phyloP scores from a whole-genome alignment of 768 basidiomycete species.

The Amanita thiersii region DNA sequence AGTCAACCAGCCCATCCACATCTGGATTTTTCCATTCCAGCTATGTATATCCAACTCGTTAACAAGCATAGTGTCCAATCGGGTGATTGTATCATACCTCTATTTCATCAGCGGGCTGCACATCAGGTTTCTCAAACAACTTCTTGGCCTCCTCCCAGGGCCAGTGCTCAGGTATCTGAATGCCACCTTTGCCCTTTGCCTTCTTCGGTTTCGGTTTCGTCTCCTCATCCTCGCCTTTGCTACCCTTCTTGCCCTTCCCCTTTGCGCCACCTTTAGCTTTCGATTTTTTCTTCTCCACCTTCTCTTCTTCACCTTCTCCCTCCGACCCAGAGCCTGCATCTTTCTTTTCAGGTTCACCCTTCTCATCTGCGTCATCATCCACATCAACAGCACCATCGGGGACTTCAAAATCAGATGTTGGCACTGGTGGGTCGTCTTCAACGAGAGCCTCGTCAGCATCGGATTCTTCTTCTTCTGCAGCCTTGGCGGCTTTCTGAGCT shows the following conservation, averaged over 20 bases:
- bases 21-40: slow-evolving; percentile 94
- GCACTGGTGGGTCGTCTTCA: slow-evolving; percentile 27
- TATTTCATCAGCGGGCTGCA: slow-evolving; percentile 75
- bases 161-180: slow-evolving; percentile 89
- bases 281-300: slow-evolving; percentile 6
- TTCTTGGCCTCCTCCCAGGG: slow-evolving; percentile 94
- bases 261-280: slow-evolving; percentile 4
- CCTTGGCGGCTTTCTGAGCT: slow-evolving; percentile 34
- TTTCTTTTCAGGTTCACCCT: slow-evolving; percentile 4
- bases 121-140: slow-evolving; percentile 86
- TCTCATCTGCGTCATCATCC: slow-evolving; percentile 14
- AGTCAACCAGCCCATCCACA: slow-evolving; percentile 87
- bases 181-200: slow-evolving; percentile 67
- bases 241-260: too few relatives aligned
- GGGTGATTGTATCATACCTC: slow-evolving; percentile 41
- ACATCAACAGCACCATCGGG: slow-evolving; percentile 18
- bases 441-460: slow-evolving; percentile 19
- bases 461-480: slow-evolving; percentile 16
- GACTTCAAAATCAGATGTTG: slow-evolving; percentile 37
- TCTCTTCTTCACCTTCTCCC: slow-evolving; percentile 5
- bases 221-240: slow-evolving; percentile 17
- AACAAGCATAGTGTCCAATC: not conserved
- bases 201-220: slow-evolving; percentile 31
- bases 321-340: slow-evolving; percentile 1
- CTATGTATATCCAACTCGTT: slow-evolving; percentile 29